These are phyloP conservation scores for Prosopis cineraria DNA, from an alignment of 306 rosid genomes.

Conservation along the genomic window DNA sequence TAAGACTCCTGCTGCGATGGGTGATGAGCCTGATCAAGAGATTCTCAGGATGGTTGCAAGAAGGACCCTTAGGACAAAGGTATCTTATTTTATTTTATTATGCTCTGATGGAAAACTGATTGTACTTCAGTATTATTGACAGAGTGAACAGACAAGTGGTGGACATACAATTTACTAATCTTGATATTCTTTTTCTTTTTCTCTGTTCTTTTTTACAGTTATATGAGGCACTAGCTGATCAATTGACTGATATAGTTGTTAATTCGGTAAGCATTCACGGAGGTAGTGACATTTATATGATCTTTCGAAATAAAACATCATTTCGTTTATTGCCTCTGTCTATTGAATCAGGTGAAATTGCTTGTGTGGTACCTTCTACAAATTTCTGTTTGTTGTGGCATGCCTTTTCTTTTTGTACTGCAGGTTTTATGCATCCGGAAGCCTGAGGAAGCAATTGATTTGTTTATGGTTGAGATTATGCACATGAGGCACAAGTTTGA, in stretches of 20 bases:
- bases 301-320: slow-evolving; percentile 1
- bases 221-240: slow-evolving; percentile 87
- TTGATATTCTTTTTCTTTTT: not conserved
- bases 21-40: slow-evolving; percentile 87
- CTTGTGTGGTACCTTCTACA: slow-evolving; percentile 10
- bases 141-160: not conserved
- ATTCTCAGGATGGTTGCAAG: slow-evolving; percentile 93
- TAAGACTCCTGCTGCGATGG: slow-evolving; percentile 83
- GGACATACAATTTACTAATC: not conserved
- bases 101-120: slow-evolving; percentile 1
- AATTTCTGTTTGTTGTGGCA: slow-evolving; percentile 11
- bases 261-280: slow-evolving; percentile 64
- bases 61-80: slow-evolving; percentile 92
- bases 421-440: slow-evolving; percentile 84
- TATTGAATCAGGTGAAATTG: not conserved
- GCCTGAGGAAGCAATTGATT: slow-evolving; percentile 84
- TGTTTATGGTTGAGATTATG: slow-evolving; percentile 97
- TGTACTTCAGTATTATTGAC: not conserved
- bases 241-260: slow-evolving; percentile 78
- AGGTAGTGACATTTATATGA: slow-evolving; percentile 24
- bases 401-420: slow-evolving; percentile 28
- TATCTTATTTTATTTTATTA: slow-evolving; percentile 27
- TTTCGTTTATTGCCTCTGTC: not conserved
- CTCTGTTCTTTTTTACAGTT: slow-evolving; percentile 52
- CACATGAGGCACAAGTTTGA: slow-evolving; percentile 98